Percentiles rank a stretch among this genome's conserved stretches.
These are phyloP conservation scores for Tieghemiomyces parasiticus DNA, from an alignment of 192 early-diverging fungal species.

Conservation along the genomic window DNA sequence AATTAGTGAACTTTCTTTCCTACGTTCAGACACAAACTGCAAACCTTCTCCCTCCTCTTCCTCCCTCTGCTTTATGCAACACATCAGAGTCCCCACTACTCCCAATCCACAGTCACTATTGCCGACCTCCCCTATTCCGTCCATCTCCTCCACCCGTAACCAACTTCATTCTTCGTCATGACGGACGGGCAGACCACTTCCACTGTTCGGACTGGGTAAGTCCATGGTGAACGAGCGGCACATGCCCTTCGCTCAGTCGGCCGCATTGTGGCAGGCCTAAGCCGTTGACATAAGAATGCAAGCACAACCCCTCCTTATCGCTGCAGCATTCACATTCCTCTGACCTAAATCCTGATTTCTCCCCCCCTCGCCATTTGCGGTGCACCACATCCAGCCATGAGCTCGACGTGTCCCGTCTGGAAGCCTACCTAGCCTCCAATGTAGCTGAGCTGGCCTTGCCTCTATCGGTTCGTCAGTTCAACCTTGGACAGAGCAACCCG, in stretches of 20 bases:
- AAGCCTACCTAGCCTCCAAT: slow-evolving; percentile 35
- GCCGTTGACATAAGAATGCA: background rate
- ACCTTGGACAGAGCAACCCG: slow-evolving; percentile 86
- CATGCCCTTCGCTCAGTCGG: too few species aligned
- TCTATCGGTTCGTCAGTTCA: slow-evolving; percentile 69
- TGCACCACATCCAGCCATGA: slow-evolving; percentile 33
- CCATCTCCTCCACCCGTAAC: too few species aligned
- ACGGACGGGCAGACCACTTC: background rate
- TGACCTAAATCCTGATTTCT: background rate
- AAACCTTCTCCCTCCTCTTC: background rate
- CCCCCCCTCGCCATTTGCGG: too few species aligned
- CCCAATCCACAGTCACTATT: too few species aligned
- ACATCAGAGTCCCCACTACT: too few species aligned
- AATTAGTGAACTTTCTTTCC: too few species aligned
- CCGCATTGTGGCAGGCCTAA: too few species aligned
- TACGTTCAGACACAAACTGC: background rate
- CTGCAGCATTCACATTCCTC: background rate
- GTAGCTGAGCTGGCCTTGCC: slow-evolving; percentile 41
- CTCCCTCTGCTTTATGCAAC: background rate
- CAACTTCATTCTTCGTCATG: too few species aligned
- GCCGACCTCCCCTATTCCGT: too few species aligned
- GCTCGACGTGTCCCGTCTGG: slow-evolving; percentile 41
- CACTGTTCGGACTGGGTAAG: slow-evolving; percentile 1
- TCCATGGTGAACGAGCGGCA: background rate
- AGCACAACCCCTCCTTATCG: background rate